Percentiles rank a stretch among this genome's conserved stretches.
phyloP scores from a whole-genome alignment of 2,329 filamentous ascomycete species.

The Diaporthe caulivora region DNA sequence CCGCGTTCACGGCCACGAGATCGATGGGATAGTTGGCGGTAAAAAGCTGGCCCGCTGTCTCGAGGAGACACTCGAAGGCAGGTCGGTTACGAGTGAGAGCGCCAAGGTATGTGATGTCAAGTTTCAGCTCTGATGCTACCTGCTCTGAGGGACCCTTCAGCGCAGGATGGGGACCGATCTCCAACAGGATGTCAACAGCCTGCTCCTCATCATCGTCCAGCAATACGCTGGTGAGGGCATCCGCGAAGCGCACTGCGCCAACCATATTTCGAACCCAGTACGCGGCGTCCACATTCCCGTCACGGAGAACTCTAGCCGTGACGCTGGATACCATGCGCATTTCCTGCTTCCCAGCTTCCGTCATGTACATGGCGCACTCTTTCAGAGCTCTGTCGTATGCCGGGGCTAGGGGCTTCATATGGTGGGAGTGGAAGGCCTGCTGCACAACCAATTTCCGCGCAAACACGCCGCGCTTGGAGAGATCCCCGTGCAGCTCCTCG shows the following conservation, averaged over 20 bases:
- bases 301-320: background rate
- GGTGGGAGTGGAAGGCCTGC: slow-evolving; percentile 48
- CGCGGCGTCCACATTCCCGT: slow-evolving; percentile 21
- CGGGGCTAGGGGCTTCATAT: slow-evolving; percentile 44
- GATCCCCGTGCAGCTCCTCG: slow-evolving; percentile 19
- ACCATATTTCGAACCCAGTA: slow-evolving; percentile 51
- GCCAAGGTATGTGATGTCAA: background rate
- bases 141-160: slow-evolving; percentile 46
- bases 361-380: slow-evolving; percentile 11
- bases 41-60: slow-evolving; percentile 4
- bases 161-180: slow-evolving; percentile 52
- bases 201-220: slow-evolving; percentile 13
- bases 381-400: slow-evolving; percentile 40
- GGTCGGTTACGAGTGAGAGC: background rate
- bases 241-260: slow-evolving; percentile 52
- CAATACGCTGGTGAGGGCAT: slow-evolving; percentile 31
- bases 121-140: slow-evolving; percentile 8
- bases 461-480: slow-evolving; percentile 41
- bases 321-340: slow-evolving; percentile 5
- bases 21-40: background rate
- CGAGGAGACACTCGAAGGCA: slow-evolving; percentile 14
- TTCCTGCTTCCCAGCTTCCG: background rate
- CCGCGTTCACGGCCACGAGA: slow-evolving; percentile 4
- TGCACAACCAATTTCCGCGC: slow-evolving; percentile 42
- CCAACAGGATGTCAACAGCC: slow-evolving; percentile 42